These are phyloP conservation scores for Bassia scoparia DNA, from an alignment of 148 eudicot species.

Conservation along the genomic window DNA sequence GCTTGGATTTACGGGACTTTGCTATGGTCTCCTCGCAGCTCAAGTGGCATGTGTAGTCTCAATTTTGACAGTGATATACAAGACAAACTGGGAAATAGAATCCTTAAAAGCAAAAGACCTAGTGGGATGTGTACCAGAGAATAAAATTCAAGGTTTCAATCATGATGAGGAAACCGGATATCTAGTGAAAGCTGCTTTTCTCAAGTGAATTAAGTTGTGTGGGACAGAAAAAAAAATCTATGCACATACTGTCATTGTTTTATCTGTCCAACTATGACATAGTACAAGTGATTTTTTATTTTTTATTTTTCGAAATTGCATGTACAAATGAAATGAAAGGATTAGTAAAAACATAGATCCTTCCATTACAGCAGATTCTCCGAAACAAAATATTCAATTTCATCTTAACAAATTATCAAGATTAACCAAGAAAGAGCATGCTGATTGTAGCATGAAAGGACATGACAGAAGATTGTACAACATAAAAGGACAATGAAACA, in stretches of 20 bases:
- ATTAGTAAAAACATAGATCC: neutral
- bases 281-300: neutral
- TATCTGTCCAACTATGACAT: neutral
- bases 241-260: neutral
- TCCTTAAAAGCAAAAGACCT: slow-evolving; percentile 66
- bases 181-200: neutral
- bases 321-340: slow-evolving; percentile 1
- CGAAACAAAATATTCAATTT: neutral
- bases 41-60: slow-evolving; percentile 61
- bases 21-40: slow-evolving; percentile 76
- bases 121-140: slow-evolving; percentile 43
- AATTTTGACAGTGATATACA: slow-evolving; percentile 49
- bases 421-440: neutral
- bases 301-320: neutral
- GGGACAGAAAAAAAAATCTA: neutral
- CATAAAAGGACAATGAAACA: neutral
- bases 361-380: neutral
- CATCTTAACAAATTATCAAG: neutral
- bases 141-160: slow-evolving; percentile 33
- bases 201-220: neutral
- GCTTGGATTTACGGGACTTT: slow-evolving; percentile 64
- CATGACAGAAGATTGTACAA: neutral
- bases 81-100: slow-evolving; percentile 68
- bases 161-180: slow-evolving; percentile 37
- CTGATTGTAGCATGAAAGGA: neutral